Conservation (phyloP, 1,139 yeast species). For the Scheffersomyces cryptocercus region DNA sequence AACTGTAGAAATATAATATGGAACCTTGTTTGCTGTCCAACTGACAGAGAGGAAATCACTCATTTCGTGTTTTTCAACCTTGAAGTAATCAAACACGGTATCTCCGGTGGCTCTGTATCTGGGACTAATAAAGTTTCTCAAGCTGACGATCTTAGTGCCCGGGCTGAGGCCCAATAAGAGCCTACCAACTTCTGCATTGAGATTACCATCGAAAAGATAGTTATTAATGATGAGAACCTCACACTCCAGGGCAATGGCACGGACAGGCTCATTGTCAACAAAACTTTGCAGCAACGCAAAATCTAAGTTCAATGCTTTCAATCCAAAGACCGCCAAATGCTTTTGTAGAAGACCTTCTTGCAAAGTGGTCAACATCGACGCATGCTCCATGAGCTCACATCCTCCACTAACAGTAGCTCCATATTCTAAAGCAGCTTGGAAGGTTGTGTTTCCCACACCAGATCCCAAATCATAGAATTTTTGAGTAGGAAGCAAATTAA, state of each 20-base stretch:
- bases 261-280: conserved; percentile 61
- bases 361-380: conserved; percentile 63
- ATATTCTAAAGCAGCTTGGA: conserved; percentile 86
- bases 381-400: conserved; percentile 85
- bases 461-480: conserved; percentile 85
- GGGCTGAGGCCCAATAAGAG: conserved; percentile 63
- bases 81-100: conserved; percentile 61
- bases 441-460: conserved; percentile 90
- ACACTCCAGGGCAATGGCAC: conserved; percentile 55
- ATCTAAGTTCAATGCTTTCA: conserved; percentile 54
- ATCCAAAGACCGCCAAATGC: conserved; percentile 64
- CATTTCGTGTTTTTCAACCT: conserved; percentile 65
- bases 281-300: conserved; percentile 72
- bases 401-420: conserved; percentile 82
- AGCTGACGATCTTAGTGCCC: conserved; percentile 77
- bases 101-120: conserved; percentile 56
- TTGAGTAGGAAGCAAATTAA: conserved; percentile 53
- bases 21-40: conserved; percentile 88
- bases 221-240: conserved; percentile 80
- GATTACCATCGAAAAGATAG: conserved; percentile 73
- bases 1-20: conserved; percentile 76
- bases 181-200: conserved; percentile 69
- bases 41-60: conserved; percentile 71
- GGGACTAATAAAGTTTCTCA: conserved; percentile 71
- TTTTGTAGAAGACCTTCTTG: conserved; percentile 61